Conservation (phyloP, 805 yeast genomes). For the Hanseniaspora meyeri region DNA sequence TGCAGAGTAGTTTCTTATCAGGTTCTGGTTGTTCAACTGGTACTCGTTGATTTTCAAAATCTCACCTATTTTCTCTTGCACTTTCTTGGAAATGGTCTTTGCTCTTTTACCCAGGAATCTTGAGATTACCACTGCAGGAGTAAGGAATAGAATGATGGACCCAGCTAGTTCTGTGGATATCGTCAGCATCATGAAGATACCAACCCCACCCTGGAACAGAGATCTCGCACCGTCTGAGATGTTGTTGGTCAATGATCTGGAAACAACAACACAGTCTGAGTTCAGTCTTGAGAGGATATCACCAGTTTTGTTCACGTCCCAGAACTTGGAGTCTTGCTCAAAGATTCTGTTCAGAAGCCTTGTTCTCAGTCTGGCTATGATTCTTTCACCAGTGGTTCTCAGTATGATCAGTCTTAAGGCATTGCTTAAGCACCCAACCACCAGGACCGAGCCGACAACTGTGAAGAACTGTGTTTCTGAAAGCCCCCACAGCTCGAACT, state of each 20-base stretch:
- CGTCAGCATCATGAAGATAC: conserved; percentile 80
- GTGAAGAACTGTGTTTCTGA: conserved; percentile 52
- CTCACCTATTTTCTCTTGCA: conserved; percentile 75
- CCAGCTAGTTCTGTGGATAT: conserved; percentile 75
- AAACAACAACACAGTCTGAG: conserved; percentile 77
- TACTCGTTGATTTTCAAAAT: conserved; percentile 87
- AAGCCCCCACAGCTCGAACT: conserved; percentile 40
- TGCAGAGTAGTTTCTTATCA: conserved; percentile 84
- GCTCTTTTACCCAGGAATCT: conserved; percentile 71
- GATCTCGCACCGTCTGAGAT: conserved; percentile 87
- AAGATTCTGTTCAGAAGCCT: conserved; percentile 64
- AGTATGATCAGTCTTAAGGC: conserved; percentile 67
- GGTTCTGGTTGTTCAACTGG: conserved; percentile 68
- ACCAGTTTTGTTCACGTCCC: conserved; percentile 82
- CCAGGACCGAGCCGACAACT: conserved; percentile 49
- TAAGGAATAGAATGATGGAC: conserved; percentile 67
- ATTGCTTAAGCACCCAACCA: conserved; percentile 66
- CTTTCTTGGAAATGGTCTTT: conserved; percentile 55
- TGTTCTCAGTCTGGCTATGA: conserved; percentile 74
- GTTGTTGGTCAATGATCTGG: conserved; percentile 76
- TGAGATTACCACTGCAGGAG: conserved; percentile 72
- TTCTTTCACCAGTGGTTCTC: conserved; percentile 70
- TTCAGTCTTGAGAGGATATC: conserved; percentile 81
- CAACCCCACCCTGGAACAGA: conserved; percentile 68
- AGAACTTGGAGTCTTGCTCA: conserved; percentile 76